phyloP scores from a whole-genome alignment of 352 stramenopile genomes.

The Plasmopara viticola region DNA sequence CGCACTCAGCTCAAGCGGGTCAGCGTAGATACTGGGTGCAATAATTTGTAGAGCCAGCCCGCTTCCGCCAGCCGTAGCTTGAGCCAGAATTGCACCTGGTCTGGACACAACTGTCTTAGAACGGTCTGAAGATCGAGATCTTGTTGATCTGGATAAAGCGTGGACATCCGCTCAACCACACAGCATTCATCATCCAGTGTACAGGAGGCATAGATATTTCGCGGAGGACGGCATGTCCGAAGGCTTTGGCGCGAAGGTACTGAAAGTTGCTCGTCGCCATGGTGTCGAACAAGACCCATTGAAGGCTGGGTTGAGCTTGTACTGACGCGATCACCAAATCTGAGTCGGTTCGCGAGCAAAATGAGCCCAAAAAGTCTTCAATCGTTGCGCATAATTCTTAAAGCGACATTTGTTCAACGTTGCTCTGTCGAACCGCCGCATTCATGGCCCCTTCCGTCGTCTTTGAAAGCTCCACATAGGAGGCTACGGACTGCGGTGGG shows the following conservation, averaged over 20 bases:
- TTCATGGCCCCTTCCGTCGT: neutral
- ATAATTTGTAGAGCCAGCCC: conserved; percentile 1
- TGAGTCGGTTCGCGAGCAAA: neutral
- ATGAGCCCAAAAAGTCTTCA: neutral
- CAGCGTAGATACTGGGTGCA: conserved; percentile 2
- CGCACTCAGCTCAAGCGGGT: neutral
- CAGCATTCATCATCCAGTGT: neutral
- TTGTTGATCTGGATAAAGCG: neutral
- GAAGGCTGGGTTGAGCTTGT: neutral
- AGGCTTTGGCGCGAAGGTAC: neutral
- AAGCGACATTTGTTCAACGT: neutral
- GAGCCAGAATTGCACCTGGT: conserved; percentile 2
- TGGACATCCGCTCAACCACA: neutral
- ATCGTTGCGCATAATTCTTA: neutral
- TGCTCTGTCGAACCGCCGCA: neutral
- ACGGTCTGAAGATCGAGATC: conserved; percentile 18
- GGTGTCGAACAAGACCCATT: neutral
- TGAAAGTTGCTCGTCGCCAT: neutral
- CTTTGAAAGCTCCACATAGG: neutral
- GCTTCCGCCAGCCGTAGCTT: neutral
- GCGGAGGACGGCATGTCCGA: neutral
- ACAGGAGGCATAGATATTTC: neutral
- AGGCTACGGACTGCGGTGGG: neutral
- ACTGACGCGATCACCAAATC: neutral
- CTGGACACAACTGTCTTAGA: conserved; percentile 32